Base-by-base conservation (phyloP, 768 basidiomycete genomes). In the Podaxis sp. region DNA sequence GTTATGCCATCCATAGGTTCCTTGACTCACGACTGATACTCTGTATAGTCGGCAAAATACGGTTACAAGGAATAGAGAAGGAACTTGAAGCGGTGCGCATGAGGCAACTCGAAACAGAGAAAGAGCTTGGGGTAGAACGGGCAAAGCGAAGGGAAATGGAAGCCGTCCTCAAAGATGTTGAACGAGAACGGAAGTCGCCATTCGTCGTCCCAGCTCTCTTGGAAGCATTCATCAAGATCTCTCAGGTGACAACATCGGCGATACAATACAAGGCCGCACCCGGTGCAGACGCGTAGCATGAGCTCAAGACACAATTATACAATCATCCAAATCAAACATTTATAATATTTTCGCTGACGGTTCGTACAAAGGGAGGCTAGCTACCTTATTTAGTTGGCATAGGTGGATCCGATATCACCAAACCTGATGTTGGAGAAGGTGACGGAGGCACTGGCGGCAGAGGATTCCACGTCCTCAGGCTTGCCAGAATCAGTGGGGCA, bases 191-290 rank as follows among this genome's bases (percentile, higher is more conserved):
- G 56, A 73, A 70, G 56, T 69, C 75, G 59, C 86, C 85, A 15
- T 88, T 87, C 63, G 73, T 86, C 43, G 83, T 85, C 4, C 85
- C 84, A 17, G 82, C 80, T 11, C 69, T 88, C 65, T 70, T 86
- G 61, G 81, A 83, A 9, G 82, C 84, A 12, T 86, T 87, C 58
- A 60, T 82, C 17, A 70, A 70, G 25, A 75, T 87, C 53, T 82
- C 84, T 19, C 79, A 78, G 59, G 65, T 82, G 63, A 78, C 80
- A 15, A 76, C 76, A 15, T 67, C 66, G 57, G 72, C 66, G 17
- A 60, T 74, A 63, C 65, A 59, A 12, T 15, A 54, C 37, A 27
- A 22, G 24, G 22, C 54, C 19, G 12, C 53, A 13, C 27, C 55
- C 1, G 38, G 19, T 49, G n/a, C 43, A 55, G 50, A 29, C 15